phyloP scores from a whole-genome alignment of 2,329 filamentous ascomycete species.

The Pseudogymnoascus sp. region DNA sequence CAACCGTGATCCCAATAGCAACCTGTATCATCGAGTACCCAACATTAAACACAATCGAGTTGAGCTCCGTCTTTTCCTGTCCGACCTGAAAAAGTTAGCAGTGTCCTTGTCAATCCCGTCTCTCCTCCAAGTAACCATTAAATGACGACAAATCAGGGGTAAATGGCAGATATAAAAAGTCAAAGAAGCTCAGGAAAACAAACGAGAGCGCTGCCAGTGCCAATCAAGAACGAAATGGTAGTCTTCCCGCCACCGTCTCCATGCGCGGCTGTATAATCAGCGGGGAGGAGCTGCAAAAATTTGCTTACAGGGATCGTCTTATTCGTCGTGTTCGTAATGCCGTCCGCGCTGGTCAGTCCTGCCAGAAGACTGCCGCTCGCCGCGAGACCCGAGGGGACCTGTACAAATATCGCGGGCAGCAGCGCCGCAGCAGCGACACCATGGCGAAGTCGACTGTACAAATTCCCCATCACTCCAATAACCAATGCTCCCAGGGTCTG shows the following conservation, averaged over 20 bases:
- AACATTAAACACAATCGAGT: slow-evolving; percentile 32
- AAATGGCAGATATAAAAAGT: slow-evolving; percentile 2
- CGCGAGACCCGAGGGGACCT: slow-evolving; percentile 55
- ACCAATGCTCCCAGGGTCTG: slow-evolving; percentile 69
- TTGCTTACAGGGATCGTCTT: slow-evolving; percentile 1
- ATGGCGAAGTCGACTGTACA: slow-evolving; percentile 56
- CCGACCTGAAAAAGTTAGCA: background rate
- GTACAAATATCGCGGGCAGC: slow-evolving; percentile 75
- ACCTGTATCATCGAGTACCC: slow-evolving; percentile 34
- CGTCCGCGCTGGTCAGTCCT: slow-evolving; percentile 47
- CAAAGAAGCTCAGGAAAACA: slow-evolving; percentile 15
- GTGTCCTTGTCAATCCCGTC: background rate
- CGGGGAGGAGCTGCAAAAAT: background rate
- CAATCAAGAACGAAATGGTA: slow-evolving; percentile 1
- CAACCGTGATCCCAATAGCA: slow-evolving; percentile 35
- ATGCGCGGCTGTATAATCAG: background rate
- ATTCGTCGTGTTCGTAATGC: slow-evolving; percentile 34
- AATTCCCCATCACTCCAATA: slow-evolving; percentile 67
- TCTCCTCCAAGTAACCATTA: slow-evolving; percentile 13
- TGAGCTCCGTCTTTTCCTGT: slow-evolving; percentile 19
- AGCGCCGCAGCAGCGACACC: slow-evolving; percentile 73
- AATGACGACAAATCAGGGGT: slow-evolving; percentile 10
- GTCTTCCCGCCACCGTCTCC: background rate
- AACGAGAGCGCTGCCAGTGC: slow-evolving; percentile 12
- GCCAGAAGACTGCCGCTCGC: slow-evolving; percentile 50